Evolutionary conservation across 1,284 basidiomycete species (phyloP).

Genomic region (Cryptococcus jaspeensis): DNA sequence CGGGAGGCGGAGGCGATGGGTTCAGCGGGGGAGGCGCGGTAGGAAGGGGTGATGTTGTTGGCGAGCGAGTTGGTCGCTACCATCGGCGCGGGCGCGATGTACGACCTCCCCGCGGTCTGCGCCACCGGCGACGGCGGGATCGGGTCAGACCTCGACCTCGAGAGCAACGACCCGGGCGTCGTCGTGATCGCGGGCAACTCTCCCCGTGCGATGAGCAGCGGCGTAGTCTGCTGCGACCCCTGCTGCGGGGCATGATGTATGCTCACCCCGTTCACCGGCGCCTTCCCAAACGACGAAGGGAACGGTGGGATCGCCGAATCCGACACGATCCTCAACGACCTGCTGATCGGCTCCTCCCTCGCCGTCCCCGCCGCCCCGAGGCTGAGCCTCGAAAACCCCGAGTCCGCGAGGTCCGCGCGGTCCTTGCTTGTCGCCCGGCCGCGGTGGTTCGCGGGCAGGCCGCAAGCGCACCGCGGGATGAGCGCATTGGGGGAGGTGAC

Average conservation of each 20-base stretch:
- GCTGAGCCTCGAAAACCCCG: conserved; percentile 32
- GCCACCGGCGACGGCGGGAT: conserved; percentile 21
- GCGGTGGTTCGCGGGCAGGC: conserved; percentile 38
- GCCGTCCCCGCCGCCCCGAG: conserved; percentile 30
- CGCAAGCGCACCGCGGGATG: conserved; percentile 43
- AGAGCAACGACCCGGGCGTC: conserved; percentile 30
- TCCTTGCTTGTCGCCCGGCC: conserved; percentile 28
- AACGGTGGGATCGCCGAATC: conserved; percentile 22
- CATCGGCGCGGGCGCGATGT: conserved; percentile 9
- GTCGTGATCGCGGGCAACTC: conserved; percentile 9
- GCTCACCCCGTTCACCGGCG: background rate
- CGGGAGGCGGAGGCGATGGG: background rate
- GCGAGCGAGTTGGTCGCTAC: background rate
- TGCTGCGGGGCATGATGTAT: conserved; percentile 8
- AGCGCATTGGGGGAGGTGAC: conserved; percentile 48
- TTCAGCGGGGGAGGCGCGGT: background rate
- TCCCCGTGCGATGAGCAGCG: background rate
- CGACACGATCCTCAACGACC: conserved; percentile 23
- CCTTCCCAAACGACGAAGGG: background rate
- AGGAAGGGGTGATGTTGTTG: conserved; percentile 14
- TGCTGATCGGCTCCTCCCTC: conserved; percentile 8
- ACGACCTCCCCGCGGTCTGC: background rate
- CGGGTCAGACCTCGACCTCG: conserved; percentile 46
- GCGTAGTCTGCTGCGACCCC: background rate
- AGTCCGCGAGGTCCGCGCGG: conserved; percentile 24